Conservation (phyloP, 176 grass and related monocot species). For the maize (Zea mays) region DNA sequence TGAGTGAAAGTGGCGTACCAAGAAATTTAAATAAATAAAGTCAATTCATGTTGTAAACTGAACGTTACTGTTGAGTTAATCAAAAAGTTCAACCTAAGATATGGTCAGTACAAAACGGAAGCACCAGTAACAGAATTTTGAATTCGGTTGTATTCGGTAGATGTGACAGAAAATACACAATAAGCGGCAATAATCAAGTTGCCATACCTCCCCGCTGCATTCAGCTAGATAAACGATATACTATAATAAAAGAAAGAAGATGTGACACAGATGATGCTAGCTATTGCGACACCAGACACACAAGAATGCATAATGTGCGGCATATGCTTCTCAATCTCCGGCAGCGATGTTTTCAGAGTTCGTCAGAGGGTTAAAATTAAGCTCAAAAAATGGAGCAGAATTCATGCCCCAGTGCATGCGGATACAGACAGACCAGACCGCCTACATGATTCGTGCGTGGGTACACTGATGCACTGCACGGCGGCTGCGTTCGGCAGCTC, state of each 20-base stretch:
- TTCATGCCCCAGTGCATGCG: constrained; percentile 29
- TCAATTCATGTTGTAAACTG: neutral
- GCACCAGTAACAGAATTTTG: neutral
- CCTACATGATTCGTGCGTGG: constrained; percentile 16
- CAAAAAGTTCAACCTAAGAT: neutral
- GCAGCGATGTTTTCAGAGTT: constrained; percentile 26
- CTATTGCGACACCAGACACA: constrained; percentile 35
- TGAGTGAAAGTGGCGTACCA: neutral
- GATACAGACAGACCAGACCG: constrained; percentile 13
- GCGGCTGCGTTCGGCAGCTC: constrained; percentile 7
- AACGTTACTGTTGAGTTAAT: neutral
- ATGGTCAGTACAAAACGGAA: neutral
- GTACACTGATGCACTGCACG: constrained; percentile 19
- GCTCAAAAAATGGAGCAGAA: constrained; percentile 9
- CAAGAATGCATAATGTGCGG: constrained; percentile 32
- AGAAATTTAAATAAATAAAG: neutral
- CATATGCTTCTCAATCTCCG: constrained; percentile 12
- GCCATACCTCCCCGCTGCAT: neutral
- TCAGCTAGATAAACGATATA: neutral
- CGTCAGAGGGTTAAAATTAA: constrained; percentile 13
- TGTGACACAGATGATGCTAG: neutral
- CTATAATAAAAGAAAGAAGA: neutral
- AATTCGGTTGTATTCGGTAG: constrained; percentile 2
- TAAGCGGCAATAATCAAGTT: neutral
- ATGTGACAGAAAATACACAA: constrained; percentile 1